Base-by-base conservation (phyloP, 1,284 basidiomycete species). In the Pascua guehoae region DNA sequence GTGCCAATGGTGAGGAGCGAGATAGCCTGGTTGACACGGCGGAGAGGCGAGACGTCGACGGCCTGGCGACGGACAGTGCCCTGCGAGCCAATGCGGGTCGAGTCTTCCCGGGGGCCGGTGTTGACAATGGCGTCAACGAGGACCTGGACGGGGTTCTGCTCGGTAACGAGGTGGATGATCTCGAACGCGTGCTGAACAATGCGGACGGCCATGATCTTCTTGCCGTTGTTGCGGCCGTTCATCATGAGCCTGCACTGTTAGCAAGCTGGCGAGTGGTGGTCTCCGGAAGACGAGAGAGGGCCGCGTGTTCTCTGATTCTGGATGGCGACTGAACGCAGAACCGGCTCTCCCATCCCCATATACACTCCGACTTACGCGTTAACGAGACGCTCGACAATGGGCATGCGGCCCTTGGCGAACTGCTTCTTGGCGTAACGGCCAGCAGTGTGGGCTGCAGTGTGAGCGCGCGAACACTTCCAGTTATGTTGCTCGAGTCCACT, bases 371-470 rank as follows among this genome's bases (percentile, higher is more conserved):
- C 86, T 73, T 75, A 92, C 91, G 89, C 89, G 85, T 98, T 95
- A 67, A 98, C 95, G 70, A 98, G 85, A 76, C 95, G 92, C 83
- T 98, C 95, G 71, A 98, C 96, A 78, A 98, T 96, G 75, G 96
- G 96, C 95, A 98, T 98, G 81, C 96, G 91, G 17, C 93, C 93
- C 88, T 99, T 99, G 85, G 95, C 96, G 88, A 99, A 99, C 80
- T 97, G 93, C 85, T 98, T 98, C 85, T 93, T 93, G 77, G 94
- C 91, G 80, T 98, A 98, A 80, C 96, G 92, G 69, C 96, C 96
- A 69, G 95, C 94, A 63, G 96, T 98, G 86, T 98, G 95, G 62
- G 95, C 71, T 74, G 47, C 7, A n/a, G 37, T 36, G 47, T 46
- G n/a, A 53, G 57, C 8, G 57, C 8, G 44, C 43, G 49, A 14